phyloP scores from a whole-genome alignment of 257 asterid genomes.

The Primulina tabacum region DNA sequence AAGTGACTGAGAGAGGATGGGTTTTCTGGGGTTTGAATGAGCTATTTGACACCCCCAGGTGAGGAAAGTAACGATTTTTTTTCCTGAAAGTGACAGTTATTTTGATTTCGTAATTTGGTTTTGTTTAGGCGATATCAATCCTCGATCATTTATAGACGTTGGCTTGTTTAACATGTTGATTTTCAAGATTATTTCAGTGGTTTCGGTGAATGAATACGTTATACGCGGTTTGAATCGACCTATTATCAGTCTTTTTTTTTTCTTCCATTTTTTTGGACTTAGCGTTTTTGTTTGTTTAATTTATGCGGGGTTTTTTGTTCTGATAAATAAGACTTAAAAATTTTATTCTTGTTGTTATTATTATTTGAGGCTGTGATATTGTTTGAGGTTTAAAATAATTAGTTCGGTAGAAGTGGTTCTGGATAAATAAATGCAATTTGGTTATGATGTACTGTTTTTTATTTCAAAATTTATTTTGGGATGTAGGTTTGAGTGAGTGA shows the following conservation, averaged over 20 bases:
- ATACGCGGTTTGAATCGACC: conserved; percentile 12
- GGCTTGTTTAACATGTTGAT: neutral
- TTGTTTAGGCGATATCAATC: neutral
- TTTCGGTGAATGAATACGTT: neutral
- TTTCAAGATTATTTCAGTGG: neutral
- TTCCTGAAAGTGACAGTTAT: neutral
- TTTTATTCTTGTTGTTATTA: neutral
- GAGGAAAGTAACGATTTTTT: conserved; percentile 18
- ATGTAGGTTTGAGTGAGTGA: conserved; percentile 34
- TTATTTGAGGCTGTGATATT: neutral
- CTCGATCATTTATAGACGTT: neutral
- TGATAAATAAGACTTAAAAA: neutral
- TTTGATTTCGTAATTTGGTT: neutral
- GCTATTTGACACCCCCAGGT: conserved; percentile 37
- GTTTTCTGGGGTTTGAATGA: conserved; percentile 17
- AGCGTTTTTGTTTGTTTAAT: neutral
- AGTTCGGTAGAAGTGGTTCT: conserved; percentile 3
- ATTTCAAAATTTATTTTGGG: conserved; percentile 18
- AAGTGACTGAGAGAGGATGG: conserved; percentile 14
- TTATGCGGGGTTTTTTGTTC: neutral
- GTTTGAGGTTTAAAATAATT: neutral
- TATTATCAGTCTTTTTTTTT: neutral
- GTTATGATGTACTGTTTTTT: conserved; percentile 5
- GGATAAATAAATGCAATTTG: conserved; percentile 5
- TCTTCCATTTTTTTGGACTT: neutral